phyloP scores from a whole-genome alignment of 1,284 basidiomycete genomes.

The Heterobasidion annosum region DNA sequence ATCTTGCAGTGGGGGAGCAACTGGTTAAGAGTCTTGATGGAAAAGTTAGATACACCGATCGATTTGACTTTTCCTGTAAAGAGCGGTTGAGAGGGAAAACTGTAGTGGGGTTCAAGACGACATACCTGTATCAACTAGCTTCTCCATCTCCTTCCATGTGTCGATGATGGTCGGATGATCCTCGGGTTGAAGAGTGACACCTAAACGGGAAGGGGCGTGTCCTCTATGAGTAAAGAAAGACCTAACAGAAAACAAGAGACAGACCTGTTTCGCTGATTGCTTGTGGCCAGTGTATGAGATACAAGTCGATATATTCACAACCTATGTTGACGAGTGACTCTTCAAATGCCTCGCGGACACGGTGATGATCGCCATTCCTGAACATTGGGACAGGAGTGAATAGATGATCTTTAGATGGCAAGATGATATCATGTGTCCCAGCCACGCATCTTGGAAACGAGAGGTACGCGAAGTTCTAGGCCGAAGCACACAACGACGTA shows the following conservation, averaged over 20 bases:
- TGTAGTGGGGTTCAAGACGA: neutral
- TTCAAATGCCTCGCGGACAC: slow-evolving; percentile 43
- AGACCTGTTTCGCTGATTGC: slow-evolving; percentile 10
- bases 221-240: neutral
- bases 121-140: slow-evolving; percentile 33
- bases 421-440: too few relatives aligned
- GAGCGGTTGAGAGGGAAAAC: neutral
- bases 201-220: neutral
- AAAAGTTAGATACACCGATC: slow-evolving; percentile 46
- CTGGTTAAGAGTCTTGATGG: slow-evolving; percentile 24
- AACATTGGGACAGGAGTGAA: too few relatives aligned
- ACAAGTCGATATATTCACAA: slow-evolving; percentile 62
- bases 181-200: slow-evolving; percentile 23
- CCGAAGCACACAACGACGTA: too few relatives aligned
- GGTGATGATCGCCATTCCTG: slow-evolving; percentile 29
- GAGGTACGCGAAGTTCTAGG: too few relatives aligned
- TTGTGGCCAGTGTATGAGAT: slow-evolving; percentile 56
- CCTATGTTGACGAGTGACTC: slow-evolving; percentile 47
- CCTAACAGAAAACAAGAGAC: neutral
- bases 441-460: too few relatives aligned
- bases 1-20: slow-evolving; percentile 27
- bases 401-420: too few relatives aligned
- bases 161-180: slow-evolving; percentile 38
- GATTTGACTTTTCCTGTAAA: slow-evolving; percentile 29
- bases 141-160: slow-evolving; percentile 57